Evolutionary conservation across 371 early-diverging fungal species (phyloP), one percentile per base, ranked within the genome.

Genomic region (Apophysomyces ossiformis): DNA sequence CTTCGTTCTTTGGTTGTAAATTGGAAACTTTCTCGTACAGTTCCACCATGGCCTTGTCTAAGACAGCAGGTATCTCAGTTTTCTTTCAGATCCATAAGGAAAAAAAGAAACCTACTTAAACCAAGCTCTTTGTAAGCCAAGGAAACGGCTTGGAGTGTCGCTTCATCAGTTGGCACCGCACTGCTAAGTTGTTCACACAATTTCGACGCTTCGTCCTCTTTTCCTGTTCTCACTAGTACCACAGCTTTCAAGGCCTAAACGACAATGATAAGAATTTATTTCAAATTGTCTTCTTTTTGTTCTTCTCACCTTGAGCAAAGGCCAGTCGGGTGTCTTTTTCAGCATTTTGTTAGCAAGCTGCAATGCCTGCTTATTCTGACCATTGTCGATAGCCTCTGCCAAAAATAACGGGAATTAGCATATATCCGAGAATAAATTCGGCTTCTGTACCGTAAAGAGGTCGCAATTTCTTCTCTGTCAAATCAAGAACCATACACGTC

Each of bases 211-310:
- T 94, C 93, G 4, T 88, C 84, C 16, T 76, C 71, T 57, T 84
- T 84, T 15, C 92, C 95, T 1, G 82, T 74, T 16, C 91, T 79
- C 12, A 89, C 87, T 64, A 95, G 74, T 0, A 90, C 86, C 46
- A 93, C 84, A 1, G 95, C 91, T 78, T 95, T 95, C 66, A 96
- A 73, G 2, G 95, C 92, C 94, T 94, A 78, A 16, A 32, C 8
- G 26, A 15, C 8, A 9, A 47, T 46, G 36, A 35, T 7, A 18
- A 18, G 32, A 4, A 18, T 26, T 39, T 36, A 35, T 44, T 37
- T 36, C 21, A n/a, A 9, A 16, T 7, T 3, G 43, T 21, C 46
- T n/a, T 13, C 46, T 5, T 45, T 16, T 11, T 50, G 12, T 35
- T 16, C 8, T 11, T 43, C 26, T 36, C 81, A 89, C 91, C 82